Base-by-base conservation (phyloP, 805 yeast species). In the Pichia ethanolica region DNA sequence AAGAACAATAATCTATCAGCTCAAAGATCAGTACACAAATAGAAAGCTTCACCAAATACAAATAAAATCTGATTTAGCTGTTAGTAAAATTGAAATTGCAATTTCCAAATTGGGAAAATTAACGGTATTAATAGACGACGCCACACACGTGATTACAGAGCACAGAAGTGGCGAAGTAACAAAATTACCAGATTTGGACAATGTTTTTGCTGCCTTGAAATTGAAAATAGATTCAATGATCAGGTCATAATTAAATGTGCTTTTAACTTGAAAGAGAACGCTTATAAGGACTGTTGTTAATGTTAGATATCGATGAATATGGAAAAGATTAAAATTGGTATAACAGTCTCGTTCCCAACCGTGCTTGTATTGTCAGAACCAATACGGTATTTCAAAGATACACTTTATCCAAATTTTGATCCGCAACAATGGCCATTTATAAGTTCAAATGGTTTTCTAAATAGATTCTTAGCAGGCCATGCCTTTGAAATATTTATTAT, bases 31-130 rank as follows among this genome's bases (percentile, higher is more conserved):
- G 3, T 20, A 20, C 20, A 39, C 51, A 8, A 50, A 61, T 10
- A 53, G 58, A 4, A 53, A 56, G 9, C 47, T 42, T 14, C 5
- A 12, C 14, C 10, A 30, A 14, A 43, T 47, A 11, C 27, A 28
- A n/a, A 35, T 66, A 39, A 59, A 58, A 25, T 52, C 46, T 41
- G 70, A 66, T 47, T 46, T 65, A 25, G 57, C 61, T 41, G 64
- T 54, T 41, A 55, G 56, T 38, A 65, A 65, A 46, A 51, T 64
- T 14, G 58, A 53, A 26, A 45, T 66, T 33, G 56, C 52, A 8
- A 28, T 61, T 1, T 20, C 39, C 30, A 39, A 12, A 20, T 14
- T 14, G 39, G 25, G 25, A n/a, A 37, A 10, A 10, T n/a, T 12
- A 9, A 37, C 39, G 39, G 25, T 26, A 37, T 14, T 26, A 37